Evolutionary conservation across 352 stramenopile genomes (phyloP), one percentile per base, ranked within the genome.

Genomic region (Phytophthora sojae): DNA sequence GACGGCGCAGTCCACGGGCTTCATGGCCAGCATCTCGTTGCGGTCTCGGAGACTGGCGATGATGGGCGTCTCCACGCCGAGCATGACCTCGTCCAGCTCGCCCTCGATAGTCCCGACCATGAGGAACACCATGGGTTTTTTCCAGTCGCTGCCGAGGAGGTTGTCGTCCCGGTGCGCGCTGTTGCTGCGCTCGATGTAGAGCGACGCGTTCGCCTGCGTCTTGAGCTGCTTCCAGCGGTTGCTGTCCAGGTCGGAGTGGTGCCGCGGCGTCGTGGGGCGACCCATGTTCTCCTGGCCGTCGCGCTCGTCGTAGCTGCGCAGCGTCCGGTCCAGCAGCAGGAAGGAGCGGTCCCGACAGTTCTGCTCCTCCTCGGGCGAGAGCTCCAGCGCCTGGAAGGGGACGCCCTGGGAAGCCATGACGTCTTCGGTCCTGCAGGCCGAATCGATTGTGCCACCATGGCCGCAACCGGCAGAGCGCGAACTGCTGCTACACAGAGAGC

Each of bases 181-280:
- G 26, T 9, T 73, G n/a, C 44, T 75, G 39, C 73, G 73, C 35
- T 77, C 70, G 25, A 68, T 17, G 50, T 77, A 80, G 17, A 80
- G 50, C 15, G 73, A 77, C 17, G 73, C 73, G 42, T 60, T 70
- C 6, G 56, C 29, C 17, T 77, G 59, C 1, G 69, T 75, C 47
- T 76, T 74, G 57, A 77, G 61, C 44, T 77, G 64, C 35, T 77
- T 80, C 73, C 73, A 80, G 14, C 64, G 69, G 0, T 53, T 80
- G 17, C 50, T 77, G 53, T 77, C 64, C 6, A 76, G 52, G 11
- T 55, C 70, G 0, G 61, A 69, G 60, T 80, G 73, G 45, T 70
- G 60, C 14, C 15, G 53, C 8, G 64, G 65, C 8, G 23, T 21
- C 14, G 60, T 58, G 12, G 47, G 17, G 14, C 52, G 58, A 14